Conservation (phyloP, 108 stramenopile genomes). For the Skeletonema tropicum region DNA sequence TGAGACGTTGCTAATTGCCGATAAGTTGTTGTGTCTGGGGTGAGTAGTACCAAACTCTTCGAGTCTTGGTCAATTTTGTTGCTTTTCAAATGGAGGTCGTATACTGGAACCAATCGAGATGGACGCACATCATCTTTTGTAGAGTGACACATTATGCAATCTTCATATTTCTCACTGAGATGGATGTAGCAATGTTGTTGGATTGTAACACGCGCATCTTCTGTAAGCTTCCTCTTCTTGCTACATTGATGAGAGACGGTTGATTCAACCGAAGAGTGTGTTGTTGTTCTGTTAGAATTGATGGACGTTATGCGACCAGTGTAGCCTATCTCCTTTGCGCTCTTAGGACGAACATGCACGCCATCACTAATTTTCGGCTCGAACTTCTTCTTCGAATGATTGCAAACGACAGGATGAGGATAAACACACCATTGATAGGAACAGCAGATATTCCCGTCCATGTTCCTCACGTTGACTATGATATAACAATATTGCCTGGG, state of each 20-base stretch:
- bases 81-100: constrained; percentile 6
- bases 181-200: constrained; percentile 22
- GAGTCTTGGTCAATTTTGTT: background rate
- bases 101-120: constrained; percentile 39
- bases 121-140: constrained; percentile 16
- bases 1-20: constrained; percentile 65
- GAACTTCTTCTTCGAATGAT: too few relatives aligned
- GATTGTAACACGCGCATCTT: constrained; percentile 22
- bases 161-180: background rate
- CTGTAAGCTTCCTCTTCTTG: constrained; percentile 27
- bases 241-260: background rate
- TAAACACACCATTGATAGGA: too few relatives aligned
- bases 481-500: too few relatives aligned
- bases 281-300: background rate
- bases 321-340: constrained; percentile 50
- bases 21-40: constrained; percentile 67
- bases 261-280: background rate
- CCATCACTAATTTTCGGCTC: constrained; percentile 3
- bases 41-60: constrained; percentile 41
- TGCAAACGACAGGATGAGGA: too few relatives aligned
- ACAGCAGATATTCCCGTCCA: too few relatives aligned
- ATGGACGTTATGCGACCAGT: constrained; percentile 34
- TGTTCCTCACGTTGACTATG: too few relatives aligned
- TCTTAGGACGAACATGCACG: constrained; percentile 59
- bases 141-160: background rate